Evolutionary conservation across 306 rosid species (phyloP), one percentile per base, ranked within the genome.

Genomic region (Dalbergia cultrata): DNA sequence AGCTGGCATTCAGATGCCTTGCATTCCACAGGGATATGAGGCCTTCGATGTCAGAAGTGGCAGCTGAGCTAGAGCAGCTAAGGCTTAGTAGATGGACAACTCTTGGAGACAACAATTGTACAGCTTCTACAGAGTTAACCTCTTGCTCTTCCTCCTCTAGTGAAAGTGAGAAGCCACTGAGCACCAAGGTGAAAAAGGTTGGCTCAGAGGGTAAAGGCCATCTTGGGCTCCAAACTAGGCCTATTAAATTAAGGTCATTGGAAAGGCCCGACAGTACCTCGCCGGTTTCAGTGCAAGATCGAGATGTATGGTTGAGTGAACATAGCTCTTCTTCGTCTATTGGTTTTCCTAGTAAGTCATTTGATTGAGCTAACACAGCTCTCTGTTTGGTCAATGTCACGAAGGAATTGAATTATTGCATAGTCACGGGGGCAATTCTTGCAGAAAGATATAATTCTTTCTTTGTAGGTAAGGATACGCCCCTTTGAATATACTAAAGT

Each of bases 11-110:
- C 31, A 82, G 98, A 63, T 95, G 99, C 82, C 88, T 95, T 37
- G 97, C 99, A 34, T 95, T 88, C 84, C 90, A 95, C 64, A 85
- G 97, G 58, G 99, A 95, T 73, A 89, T 89, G 93, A 90, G 99
- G 68, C 99, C 99, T 70, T 88, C 93, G 1, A 95, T 95, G 98
- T 85, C 73, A 65, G 99, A 95, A 81, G 99, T 93, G 71, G 92
- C 91, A 9, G 89, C 88, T 18, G 99, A 93, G 71, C 64, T 95
- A 31, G 99, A 93, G 49, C 86, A 87, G 18, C 87, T 88, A 9
- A 88, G 89, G 71, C 54, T 71, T 49, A 72, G 77, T n/a, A 78
- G 74, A 74, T 87, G 87, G 89, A 60, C 83, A 41, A 4, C 67
- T 73, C 81, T 85, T 0, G 92, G 80, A 81, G 84, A 83, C 61